Conservation (phyloP, 225 moss, liverwort and hornwort genomes). For the Ulota crispa region DNA sequence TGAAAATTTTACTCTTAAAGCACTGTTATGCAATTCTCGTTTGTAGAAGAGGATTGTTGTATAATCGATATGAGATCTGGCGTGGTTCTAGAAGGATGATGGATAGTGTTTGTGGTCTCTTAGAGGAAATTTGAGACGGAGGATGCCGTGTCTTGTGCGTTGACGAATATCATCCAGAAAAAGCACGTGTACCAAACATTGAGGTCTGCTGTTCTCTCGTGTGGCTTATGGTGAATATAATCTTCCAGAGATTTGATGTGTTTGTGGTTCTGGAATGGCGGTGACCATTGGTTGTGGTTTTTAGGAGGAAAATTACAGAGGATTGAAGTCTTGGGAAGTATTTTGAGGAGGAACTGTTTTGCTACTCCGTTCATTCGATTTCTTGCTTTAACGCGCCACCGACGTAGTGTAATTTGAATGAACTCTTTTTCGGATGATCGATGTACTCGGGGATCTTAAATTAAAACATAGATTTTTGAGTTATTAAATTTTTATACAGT, state of each 20-base stretch:
- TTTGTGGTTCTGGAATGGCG: background rate
- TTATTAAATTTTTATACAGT: no score
- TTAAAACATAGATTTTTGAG: background rate
- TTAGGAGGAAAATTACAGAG: background rate
- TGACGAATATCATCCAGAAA: background rate
- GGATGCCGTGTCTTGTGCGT: background rate
- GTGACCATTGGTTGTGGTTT: background rate
- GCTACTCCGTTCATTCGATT: background rate
- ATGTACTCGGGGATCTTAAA: background rate
- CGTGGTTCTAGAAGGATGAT: background rate
- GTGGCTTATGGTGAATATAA: background rate
- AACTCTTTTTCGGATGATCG: background rate
- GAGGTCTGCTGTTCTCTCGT: background rate
- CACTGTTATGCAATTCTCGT: background rate
- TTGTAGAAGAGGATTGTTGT: background rate
- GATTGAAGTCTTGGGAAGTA: background rate
- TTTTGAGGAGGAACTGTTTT: background rate
- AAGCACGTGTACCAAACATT: background rate
- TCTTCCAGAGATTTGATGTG: background rate
- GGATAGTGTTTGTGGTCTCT: constrained; percentile 1
- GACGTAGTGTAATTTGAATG: background rate
- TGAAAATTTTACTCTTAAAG: background rate
- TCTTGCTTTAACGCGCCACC: background rate
- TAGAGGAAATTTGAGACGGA: background rate
- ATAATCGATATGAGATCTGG: constrained; percentile 5